A percentile compares a stretch with the other conserved stretches of the same genome.
phyloP scores from a whole-genome alignment of 495 filamentous ascomycete genomes.

The Parathielavia hyrcaniae region DNA sequence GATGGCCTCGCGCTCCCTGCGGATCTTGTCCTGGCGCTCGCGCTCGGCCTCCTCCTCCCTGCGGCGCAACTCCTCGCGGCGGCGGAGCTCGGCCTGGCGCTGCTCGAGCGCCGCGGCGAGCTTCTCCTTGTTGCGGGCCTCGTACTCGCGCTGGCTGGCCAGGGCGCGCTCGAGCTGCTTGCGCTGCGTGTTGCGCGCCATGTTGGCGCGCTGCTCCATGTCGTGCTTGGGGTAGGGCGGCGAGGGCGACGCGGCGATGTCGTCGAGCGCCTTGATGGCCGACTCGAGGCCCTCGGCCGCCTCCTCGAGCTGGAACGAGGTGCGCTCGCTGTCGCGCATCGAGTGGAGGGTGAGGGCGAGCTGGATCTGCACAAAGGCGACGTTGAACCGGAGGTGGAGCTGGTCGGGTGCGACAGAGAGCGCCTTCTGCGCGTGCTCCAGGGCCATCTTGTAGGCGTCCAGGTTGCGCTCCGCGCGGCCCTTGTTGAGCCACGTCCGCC shows the following conservation, averaged over 20 bases:
- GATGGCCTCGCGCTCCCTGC: conserved; percentile 74
- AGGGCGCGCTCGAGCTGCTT: conserved; percentile 81
- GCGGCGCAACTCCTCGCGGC: conserved; percentile 57
- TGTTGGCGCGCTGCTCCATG: conserved; percentile 90
- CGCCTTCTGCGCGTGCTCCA: conserved; percentile 82
- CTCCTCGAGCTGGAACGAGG: conserved; percentile 66
- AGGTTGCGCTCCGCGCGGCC: conserved; percentile 75
- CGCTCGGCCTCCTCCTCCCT: conserved; percentile 58
- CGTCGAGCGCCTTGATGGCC: conserved; percentile 73
- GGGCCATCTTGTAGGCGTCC: conserved; percentile 71
- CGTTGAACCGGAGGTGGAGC: conserved; percentile 90
- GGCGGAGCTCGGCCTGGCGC: conserved; percentile 68
- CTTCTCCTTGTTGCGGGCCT: conserved; percentile 83
- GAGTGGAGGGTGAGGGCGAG: conserved; percentile 74
- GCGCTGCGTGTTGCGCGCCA: conserved; percentile 90
- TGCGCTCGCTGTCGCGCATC: conserved; percentile 67
- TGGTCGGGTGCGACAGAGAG: conserved; percentile 72
- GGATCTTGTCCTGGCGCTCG: conserved; percentile 68
- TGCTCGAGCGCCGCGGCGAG: conserved; percentile 65
- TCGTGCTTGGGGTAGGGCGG: conserved; percentile 87
- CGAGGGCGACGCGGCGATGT: conserved; percentile 72
- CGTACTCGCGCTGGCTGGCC: conserved; percentile 81
- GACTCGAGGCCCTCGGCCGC: conserved; percentile 81
- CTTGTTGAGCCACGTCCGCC: conserved; percentile 85
- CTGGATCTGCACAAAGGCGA: conserved; percentile 94